Base-by-base conservation (phyloP, 441 rosid genomes). In the Pelargonium citronellum region DNA sequence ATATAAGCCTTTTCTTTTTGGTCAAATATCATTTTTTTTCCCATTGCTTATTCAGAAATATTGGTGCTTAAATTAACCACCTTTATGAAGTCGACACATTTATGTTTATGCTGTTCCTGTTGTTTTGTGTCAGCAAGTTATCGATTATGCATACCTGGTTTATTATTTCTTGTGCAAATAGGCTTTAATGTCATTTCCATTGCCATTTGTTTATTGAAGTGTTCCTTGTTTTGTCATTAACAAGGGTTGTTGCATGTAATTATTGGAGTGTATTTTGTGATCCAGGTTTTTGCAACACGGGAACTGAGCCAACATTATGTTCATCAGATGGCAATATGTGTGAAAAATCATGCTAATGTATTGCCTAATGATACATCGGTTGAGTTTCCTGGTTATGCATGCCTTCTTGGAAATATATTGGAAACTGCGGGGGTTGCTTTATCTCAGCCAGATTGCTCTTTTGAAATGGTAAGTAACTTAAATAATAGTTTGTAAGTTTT, bases 351-450 rank as follows among this genome's bases (percentile, higher is more conserved):
- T 69, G 71, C 87, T 64, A 79, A 82, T 82, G 79, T 88, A 43
- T 83, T 91, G 69, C 95, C 97, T 7, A 64, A 68, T 53, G 94
- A 91, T 80, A 74, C 85, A 67, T 84, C 90, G 37, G 67, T 70
- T 55, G 86, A 84, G 71, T 84, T 80, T 79, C 96, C 99, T 70
- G 82, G 90, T 67, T 83, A 85, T 82, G 98, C 97, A 57, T 91
- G 98, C 78, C 92, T 95, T 67, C 95, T 95, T 74, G 99, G 92
- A 74, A 95, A 92, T 77, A 78, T 82, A 19, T 79, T 95, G 79
- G 99, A 95, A 81, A 85, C 86, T 69, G 94, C 99, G 67, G 87
- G 85, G 75, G 86, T 85, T 78, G 83, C 90, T 78, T 82, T 92
- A 71, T 87, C 90, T 65, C 92, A 80, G 80, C 91, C 97, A 43